Evolutionary conservation across 2,329 filamentous ascomycete species (phyloP).

Genomic region (Ophiobolus disseminans): DNA sequence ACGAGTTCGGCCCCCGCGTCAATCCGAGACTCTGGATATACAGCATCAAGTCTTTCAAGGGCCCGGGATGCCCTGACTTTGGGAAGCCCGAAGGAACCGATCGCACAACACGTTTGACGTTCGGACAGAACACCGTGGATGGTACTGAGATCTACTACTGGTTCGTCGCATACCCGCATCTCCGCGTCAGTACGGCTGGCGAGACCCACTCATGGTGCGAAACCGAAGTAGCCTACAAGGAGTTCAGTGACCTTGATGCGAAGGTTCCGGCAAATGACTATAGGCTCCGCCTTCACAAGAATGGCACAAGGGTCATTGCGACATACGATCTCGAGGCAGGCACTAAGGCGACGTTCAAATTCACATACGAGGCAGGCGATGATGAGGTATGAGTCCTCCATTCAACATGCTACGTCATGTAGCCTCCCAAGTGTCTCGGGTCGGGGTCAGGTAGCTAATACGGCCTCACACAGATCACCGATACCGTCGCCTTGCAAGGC

Average conservation of each 20-base stretch:
- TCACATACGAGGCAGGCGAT: conserved; percentile 18
- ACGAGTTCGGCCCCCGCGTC: conserved; percentile 16
- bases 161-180: conserved; percentile 24
- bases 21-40: conserved; percentile 21
- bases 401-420: no score
- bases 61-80: conserved; percentile 26
- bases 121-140: conserved; percentile 23
- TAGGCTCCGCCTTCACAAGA: conserved; percentile 26
- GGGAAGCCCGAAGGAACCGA: neutral
- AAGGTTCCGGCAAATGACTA: conserved; percentile 13
- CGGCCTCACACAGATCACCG: conserved; percentile 9
- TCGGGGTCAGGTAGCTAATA: no score
- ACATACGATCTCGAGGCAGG: conserved; percentile 23
- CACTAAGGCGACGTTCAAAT: conserved; percentile 19
- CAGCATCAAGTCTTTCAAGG: conserved; percentile 17
- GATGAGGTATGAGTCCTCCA: conserved; percentile 15
- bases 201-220: conserved; percentile 26
- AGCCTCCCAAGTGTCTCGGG: no score
- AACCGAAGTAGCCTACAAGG: conserved; percentile 22
- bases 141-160: conserved; percentile 31
- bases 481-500: conserved; percentile 11
- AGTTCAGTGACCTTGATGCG: conserved; percentile 6
- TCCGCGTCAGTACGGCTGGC: conserved; percentile 12
- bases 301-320: conserved; percentile 19
- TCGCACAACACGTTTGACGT: conserved; percentile 20